A percentile compares a stretch with the other conserved stretches of the same genome.
These are phyloP conservation scores for Talaromyces pinophilus DNA, from an alignment of 2,329 filamentous ascomycete species.

Conservation along the genomic window DNA sequence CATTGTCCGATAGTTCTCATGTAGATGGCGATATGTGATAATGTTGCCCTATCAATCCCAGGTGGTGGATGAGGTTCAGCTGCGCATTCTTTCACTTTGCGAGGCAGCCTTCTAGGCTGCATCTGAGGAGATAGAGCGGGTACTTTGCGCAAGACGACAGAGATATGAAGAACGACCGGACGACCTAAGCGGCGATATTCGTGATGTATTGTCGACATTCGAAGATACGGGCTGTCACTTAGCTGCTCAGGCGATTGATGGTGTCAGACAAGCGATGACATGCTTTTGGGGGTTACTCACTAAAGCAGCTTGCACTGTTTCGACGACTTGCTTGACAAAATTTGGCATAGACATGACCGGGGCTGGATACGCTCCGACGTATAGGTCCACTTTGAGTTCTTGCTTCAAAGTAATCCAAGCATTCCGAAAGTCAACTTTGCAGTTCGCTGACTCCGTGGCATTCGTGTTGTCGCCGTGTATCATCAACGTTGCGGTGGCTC, in stretches of 20 bases:
- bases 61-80: conserved; percentile 17
- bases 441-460: no score
- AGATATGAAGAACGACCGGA: background rate
- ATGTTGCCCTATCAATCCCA: conserved; percentile 11
- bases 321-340: conserved; percentile 16
- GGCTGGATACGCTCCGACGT: conserved; percentile 5
- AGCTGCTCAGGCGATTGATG: background rate
- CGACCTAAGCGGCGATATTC: conserved; percentile 6
- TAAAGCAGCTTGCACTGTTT: conserved; percentile 12
- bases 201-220: conserved; percentile 8
- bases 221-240: background rate
- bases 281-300: background rate
- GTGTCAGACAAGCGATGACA: background rate
- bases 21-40: conserved; percentile 17
- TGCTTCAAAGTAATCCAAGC: conserved; percentile 17
- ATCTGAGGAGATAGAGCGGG: conserved; percentile 6
- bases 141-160: conserved; percentile 13
- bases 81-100: conserved; percentile 9
- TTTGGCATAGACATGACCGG: background rate
- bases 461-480: background rate
- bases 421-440: background rate
- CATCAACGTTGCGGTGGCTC: conserved; percentile 16
- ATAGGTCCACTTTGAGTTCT: conserved; percentile 14
- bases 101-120: conserved; percentile 6
- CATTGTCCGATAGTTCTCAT: conserved; percentile 4